Conservation (phyloP, 2,329 filamentous ascomycete species). For the Ophiostoma triangulosporum region DNA sequence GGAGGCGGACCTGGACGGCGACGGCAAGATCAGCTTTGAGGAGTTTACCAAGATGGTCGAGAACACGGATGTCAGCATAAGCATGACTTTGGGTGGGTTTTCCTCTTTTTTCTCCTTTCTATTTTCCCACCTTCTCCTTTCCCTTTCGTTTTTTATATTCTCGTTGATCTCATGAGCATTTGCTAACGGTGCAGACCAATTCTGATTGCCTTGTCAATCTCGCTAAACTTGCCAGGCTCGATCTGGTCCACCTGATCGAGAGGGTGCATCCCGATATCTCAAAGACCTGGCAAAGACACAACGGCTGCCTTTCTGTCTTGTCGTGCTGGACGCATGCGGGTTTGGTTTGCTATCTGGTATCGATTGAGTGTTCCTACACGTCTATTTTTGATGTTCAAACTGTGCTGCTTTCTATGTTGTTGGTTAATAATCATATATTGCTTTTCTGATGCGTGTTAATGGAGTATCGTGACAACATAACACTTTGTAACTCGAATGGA, state of each 20-base stretch:
- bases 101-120: neutral
- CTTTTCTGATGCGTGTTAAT: too few relatives aligned
- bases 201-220: too few relatives aligned
- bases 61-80: constrained; percentile 70
- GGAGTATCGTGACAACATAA: too few relatives aligned
- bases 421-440: too few relatives aligned
- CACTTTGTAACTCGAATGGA: too few relatives aligned
- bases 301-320: neutral
- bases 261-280: too few relatives aligned
- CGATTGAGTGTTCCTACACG: too few relatives aligned
- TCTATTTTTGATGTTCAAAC: too few relatives aligned
- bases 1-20: constrained; percentile 91
- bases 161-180: neutral
- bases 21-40: constrained; percentile 98
- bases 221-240: too few relatives aligned
- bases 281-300: neutral
- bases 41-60: constrained; percentile 99
- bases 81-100: constrained; percentile 51
- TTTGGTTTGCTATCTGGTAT: neutral
- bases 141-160: neutral
- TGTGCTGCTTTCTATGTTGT: too few relatives aligned
- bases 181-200: constrained; percentile 7
- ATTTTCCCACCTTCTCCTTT: neutral
- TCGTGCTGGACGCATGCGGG: too few relatives aligned
- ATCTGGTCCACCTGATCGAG: too few relatives aligned